Conservation (phyloP, 441 rosid species). For the Cnidoscolus chayamansa region DNA sequence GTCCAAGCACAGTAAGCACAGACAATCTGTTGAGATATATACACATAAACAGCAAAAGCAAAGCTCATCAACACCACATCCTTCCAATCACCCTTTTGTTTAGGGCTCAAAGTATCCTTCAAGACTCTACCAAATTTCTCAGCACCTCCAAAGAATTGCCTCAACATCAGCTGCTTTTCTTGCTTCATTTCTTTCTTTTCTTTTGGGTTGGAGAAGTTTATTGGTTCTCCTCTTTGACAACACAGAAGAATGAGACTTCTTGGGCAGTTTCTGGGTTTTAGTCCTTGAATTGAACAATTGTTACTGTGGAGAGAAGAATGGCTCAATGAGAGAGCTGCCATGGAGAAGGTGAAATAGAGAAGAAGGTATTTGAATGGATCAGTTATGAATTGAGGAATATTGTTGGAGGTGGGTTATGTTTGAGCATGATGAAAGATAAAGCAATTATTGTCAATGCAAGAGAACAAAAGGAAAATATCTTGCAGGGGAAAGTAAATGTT, state of each 20-base stretch:
- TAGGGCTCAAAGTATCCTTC: slow-evolving; percentile 48
- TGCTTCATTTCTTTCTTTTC: slow-evolving; percentile 31
- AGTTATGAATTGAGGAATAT: no score
- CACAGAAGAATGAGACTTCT: slow-evolving; percentile 28
- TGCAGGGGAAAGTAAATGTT: slow-evolving; percentile 10
- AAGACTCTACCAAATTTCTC: slow-evolving; percentile 38
- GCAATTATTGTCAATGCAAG: background rate
- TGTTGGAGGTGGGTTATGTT: background rate
- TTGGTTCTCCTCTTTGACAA: slow-evolving; percentile 36
- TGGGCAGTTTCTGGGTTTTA: slow-evolving; percentile 25
- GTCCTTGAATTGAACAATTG: slow-evolving; percentile 23
- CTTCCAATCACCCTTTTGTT: slow-evolving; percentile 71
- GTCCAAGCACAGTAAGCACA: slow-evolving; percentile 72
- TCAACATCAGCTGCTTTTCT: slow-evolving; percentile 11
- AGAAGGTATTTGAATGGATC: background rate
- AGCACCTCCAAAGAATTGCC: slow-evolving; percentile 17
- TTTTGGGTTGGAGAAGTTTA: slow-evolving; percentile 21
- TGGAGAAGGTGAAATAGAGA: slow-evolving; percentile 17
- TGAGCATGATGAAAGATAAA: slow-evolving; percentile 2
- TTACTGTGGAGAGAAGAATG: slow-evolving; percentile 27
- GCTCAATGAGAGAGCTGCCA: slow-evolving; percentile 50
- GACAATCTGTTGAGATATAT: slow-evolving; percentile 72
- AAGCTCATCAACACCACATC: slow-evolving; percentile 70
- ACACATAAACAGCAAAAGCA: slow-evolving; percentile 77
- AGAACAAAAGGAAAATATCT: slow-evolving; percentile 30